These are phyloP conservation scores for Ormosia semicastrata DNA, from an alignment of 306 rosid genomes.

Conservation along the genomic window DNA sequence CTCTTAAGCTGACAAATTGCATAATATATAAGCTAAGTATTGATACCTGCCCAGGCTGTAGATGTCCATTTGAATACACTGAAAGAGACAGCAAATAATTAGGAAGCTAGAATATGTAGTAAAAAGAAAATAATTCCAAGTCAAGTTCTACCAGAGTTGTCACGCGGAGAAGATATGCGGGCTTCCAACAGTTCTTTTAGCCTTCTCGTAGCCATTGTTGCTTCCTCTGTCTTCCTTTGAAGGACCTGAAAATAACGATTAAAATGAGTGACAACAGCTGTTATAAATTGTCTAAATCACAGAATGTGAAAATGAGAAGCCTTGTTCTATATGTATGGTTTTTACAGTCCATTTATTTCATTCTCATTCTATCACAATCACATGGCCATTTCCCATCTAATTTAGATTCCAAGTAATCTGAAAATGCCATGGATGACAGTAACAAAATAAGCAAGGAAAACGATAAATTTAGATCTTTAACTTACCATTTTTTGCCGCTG, in stretches of 20 bases:
- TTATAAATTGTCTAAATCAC: neutral
- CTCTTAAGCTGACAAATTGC: constrained; percentile 7
- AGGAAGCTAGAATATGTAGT: constrained; percentile 28
- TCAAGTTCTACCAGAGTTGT: constrained; percentile 52
- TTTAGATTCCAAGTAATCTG: neutral
- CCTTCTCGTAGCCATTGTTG: constrained; percentile 70
- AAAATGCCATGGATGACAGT: neutral
- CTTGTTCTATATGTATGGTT: constrained; percentile 1
- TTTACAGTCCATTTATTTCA: neutral
- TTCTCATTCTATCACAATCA: constrained; percentile 13
- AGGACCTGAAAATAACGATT: constrained; percentile 57
- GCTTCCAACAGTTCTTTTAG: constrained; percentile 72
- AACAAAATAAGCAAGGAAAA: constrained; percentile 10
- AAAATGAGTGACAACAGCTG: constrained; percentile 4
- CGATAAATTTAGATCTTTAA: constrained; percentile 4
- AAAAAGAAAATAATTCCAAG: neutral
- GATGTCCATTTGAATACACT: constrained; percentile 60
- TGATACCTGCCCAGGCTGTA: constrained; percentile 60
- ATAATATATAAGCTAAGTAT: constrained; percentile 2
- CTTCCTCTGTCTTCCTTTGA: constrained; percentile 89
- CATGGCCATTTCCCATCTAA: neutral
- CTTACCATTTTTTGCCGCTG: constrained; percentile 77
- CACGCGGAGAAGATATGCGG: constrained; percentile 64
- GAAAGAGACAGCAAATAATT: constrained; percentile 39
- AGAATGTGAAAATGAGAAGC: neutral